phyloP scores from a whole-genome alignment of 306 rosid species.

The Vachellia collinsii region DNA sequence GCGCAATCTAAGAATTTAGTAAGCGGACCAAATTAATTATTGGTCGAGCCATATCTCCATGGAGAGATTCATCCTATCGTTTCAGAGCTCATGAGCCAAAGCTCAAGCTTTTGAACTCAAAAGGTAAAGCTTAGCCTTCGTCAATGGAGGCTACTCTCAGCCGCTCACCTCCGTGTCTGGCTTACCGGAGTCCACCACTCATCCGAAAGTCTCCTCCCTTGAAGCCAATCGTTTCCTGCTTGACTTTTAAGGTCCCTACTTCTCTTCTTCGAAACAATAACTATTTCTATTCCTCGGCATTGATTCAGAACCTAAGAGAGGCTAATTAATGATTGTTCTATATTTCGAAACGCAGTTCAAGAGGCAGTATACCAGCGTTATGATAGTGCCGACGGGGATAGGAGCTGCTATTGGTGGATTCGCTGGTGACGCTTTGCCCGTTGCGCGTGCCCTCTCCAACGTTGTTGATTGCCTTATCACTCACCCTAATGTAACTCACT shows the following conservation, averaged over 20 bases:
- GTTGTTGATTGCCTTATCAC: constrained; percentile 87
- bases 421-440: constrained; percentile 89
- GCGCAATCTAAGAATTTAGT: no score
- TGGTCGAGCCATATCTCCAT: neutral
- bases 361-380: no score
- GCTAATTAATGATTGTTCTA: neutral
- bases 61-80: neutral
- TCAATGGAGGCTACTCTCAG: constrained; percentile 36
- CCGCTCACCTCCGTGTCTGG: constrained; percentile 39
- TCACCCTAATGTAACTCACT: constrained; percentile 69
- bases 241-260: neutral
- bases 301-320: neutral
- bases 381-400: constrained; percentile 48
- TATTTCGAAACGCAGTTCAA: no score
- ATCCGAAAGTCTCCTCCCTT: constrained; percentile 27
- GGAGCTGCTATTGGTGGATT: constrained; percentile 91
- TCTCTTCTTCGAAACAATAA: neutral
- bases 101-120: neutral
- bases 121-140: neutral
- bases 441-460: constrained; percentile 77
- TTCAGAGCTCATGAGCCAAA: neutral
- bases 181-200: constrained; percentile 10
- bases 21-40: no score
- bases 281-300: neutral
- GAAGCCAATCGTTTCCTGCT: constrained; percentile 4